A percentile compares a stretch with the other conserved stretches of the same genome.
These are phyloP conservation scores for Delonix regia DNA, from an alignment of 306 rosid genomes.

Conservation along the genomic window DNA sequence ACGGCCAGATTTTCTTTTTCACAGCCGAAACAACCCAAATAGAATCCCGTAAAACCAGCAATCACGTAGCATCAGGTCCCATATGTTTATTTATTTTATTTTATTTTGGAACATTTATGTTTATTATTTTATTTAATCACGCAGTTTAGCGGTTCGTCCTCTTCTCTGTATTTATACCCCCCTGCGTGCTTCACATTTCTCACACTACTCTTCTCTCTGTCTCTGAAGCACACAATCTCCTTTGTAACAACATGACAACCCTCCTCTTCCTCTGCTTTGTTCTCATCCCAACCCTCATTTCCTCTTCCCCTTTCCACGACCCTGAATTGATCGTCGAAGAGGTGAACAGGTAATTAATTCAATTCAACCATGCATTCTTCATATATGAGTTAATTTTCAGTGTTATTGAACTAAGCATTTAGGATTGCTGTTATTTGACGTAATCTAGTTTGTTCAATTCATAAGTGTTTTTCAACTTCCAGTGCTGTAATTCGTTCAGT, in stretches of 20 bases:
- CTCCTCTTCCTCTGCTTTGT: constrained; percentile 54
- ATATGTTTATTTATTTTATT: constrained; percentile 40
- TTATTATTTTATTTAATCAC: constrained; percentile 57
- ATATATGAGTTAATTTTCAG: too few species aligned
- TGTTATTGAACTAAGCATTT: too few species aligned
- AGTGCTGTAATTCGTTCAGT: too few species aligned
- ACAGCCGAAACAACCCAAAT: constrained; percentile 55
- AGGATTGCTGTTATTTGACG: too few species aligned
- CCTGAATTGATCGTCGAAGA: constrained; percentile 68
- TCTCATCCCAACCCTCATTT: constrained; percentile 53
- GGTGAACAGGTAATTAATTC: constrained; percentile 66
- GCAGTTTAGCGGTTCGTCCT: constrained; percentile 46
- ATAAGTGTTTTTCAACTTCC: too few species aligned
- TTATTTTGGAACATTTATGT: background rate
- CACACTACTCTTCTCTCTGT: background rate
- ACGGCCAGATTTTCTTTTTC: constrained; percentile 48
- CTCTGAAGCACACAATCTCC: background rate
- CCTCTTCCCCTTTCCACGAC: constrained; percentile 55
- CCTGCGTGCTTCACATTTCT: background rate
- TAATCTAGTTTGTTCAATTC: too few species aligned
- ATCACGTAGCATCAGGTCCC: constrained; percentile 67
- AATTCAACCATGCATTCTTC: too few species aligned
- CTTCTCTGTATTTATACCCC: constrained; percentile 66
- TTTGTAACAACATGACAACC: constrained; percentile 46
- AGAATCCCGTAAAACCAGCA: constrained; percentile 75